phyloP scores from a whole-genome alignment of 805 yeast species.

The Candida silvicultrix region DNA sequence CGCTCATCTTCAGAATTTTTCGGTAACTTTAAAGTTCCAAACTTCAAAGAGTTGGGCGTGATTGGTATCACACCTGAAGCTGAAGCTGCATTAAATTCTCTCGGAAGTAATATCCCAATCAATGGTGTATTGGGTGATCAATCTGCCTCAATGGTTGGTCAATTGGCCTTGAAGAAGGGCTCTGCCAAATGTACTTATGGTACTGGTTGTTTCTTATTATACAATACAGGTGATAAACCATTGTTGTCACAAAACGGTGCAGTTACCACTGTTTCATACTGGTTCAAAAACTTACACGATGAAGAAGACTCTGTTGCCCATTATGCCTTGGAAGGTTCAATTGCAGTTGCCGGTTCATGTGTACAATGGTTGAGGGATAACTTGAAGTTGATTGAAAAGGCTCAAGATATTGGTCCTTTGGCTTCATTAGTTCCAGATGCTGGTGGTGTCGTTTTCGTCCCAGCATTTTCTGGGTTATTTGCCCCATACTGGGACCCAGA shows the following conservation, averaged over 20 bases:
- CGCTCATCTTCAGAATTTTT: conserved; percentile 72
- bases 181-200: conserved; percentile 95
- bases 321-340: conserved; percentile 90
- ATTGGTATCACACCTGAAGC: conserved; percentile 32
- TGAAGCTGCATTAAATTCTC: conserved; percentile 34
- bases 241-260: conserved; percentile 75
- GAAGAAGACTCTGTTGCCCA: conserved; percentile 52
- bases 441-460: conserved; percentile 92
- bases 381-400: conserved; percentile 70
- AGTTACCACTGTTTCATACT: conserved; percentile 83
- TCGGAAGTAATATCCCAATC: conserved; percentile 62
- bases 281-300: conserved; percentile 64
- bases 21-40: conserved; percentile 66
- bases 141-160: conserved; percentile 90
- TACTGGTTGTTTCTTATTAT: conserved; percentile 87
- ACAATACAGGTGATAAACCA: conserved; percentile 75
- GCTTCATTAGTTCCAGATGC: conserved; percentile 76
- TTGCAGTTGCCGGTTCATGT: conserved; percentile 92
- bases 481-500: conserved; percentile 96
- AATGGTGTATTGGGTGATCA: conserved; percentile 94
- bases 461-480: conserved; percentile 89
- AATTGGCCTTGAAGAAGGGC: conserved; percentile 76
- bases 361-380: conserved; percentile 94
- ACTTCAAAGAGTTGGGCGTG: conserved; percentile 43
- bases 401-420: conserved; percentile 85